Conservation (phyloP, 768 basidiomycete genomes). For the Trametes cubensis region DNA sequence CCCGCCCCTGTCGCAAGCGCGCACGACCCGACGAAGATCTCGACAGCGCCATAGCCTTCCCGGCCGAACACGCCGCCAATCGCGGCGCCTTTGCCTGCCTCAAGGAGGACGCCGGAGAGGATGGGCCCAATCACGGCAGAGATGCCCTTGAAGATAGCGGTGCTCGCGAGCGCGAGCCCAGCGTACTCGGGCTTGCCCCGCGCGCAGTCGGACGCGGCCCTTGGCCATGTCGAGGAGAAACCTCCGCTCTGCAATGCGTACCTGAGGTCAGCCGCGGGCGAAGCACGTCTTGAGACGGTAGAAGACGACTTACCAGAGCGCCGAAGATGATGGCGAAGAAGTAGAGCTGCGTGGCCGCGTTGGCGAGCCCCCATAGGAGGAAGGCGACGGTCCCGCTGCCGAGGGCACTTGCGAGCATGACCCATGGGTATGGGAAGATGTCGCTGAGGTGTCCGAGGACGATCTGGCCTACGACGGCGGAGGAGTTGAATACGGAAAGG, state of each 20-base stretch:
- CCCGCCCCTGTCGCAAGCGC: slow-evolving; percentile 25
- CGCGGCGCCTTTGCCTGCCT: slow-evolving; percentile 22
- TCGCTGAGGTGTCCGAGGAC: slow-evolving; percentile 31
- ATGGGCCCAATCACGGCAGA: slow-evolving; percentile 28
- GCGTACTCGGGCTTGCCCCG: slow-evolving; percentile 28
- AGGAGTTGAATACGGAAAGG: slow-evolving; percentile 31
- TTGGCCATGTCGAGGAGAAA: slow-evolving; percentile 24
- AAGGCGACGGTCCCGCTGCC: slow-evolving; percentile 24
- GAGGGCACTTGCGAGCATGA: slow-evolving; percentile 28
- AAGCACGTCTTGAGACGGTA: too few relatives aligned
- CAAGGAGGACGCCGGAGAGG: slow-evolving; percentile 28
- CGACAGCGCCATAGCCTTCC: slow-evolving; percentile 29
- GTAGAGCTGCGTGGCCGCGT: slow-evolving; percentile 25
- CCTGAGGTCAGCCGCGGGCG: too few relatives aligned
- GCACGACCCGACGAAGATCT: slow-evolving; percentile 30
- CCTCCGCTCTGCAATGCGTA: slow-evolving; percentile 25
- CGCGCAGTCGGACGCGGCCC: slow-evolving; percentile 27
- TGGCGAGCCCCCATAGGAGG: slow-evolving; percentile 31
- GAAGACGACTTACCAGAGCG: slow-evolving; percentile 20
- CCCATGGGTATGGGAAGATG: slow-evolving; percentile 29
- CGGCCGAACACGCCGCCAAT: slow-evolving; percentile 22
- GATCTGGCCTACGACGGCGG: slow-evolving; percentile 31
- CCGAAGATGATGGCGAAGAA: slow-evolving; percentile 32
- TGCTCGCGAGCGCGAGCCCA: slow-evolving; percentile 23
- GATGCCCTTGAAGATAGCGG: slow-evolving; percentile 27